phyloP scores from a whole-genome alignment of 495 filamentous ascomycete genomes.

The Aspergillus steynii region DNA sequence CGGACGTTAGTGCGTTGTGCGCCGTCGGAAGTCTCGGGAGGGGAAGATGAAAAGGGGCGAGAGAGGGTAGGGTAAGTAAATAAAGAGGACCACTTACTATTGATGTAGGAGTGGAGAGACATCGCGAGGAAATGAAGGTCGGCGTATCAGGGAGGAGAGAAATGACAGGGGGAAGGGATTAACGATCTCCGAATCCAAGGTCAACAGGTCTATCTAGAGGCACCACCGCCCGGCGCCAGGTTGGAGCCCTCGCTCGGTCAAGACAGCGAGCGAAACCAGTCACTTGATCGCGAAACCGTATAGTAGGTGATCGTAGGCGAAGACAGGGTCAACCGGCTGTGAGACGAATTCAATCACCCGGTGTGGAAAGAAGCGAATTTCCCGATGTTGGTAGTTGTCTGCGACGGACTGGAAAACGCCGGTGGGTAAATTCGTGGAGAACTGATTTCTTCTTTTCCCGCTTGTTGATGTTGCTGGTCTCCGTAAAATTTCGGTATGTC shows the following conservation, averaged over 20 bases:
- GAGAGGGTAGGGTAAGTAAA: neutral
- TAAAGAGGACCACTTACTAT: constrained; percentile 49
- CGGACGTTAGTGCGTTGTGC: constrained; percentile 27
- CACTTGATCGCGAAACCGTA: neutral
- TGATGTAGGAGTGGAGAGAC: constrained; percentile 67
- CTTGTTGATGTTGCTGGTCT: neutral
- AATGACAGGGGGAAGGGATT: constrained; percentile 1
- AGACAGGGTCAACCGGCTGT: neutral
- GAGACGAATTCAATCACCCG: neutral
- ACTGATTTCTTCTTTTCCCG: neutral
- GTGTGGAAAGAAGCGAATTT: neutral
- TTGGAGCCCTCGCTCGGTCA: neutral
- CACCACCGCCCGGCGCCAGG: neutral
- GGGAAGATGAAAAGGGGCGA: neutral
- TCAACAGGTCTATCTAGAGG: neutral
- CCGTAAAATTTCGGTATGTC: neutral
- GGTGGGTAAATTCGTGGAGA: neutral
- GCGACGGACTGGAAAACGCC: neutral
- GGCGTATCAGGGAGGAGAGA: constrained; percentile 2
- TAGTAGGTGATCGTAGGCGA: neutral
- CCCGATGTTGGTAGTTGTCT: neutral
- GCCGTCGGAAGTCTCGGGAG: neutral
- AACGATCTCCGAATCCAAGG: neutral
- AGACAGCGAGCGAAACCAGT: neutral
- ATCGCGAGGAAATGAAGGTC: constrained; percentile 36